Base-by-base conservation (phyloP, 495 filamentous ascomycete genomes). In the Penicillium argentinense region DNA sequence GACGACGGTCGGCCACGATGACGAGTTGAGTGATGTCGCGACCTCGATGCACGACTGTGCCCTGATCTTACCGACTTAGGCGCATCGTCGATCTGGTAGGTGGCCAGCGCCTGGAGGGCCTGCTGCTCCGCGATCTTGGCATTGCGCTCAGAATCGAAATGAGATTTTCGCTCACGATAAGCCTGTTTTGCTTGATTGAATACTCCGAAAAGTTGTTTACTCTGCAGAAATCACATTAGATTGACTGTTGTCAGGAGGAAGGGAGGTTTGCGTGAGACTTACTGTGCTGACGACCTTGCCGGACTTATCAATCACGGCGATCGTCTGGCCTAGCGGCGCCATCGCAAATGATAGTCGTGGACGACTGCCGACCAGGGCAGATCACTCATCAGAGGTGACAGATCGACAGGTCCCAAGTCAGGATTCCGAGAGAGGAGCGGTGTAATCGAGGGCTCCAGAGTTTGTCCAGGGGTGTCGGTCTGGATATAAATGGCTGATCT, bases 241-340 rank as follows among this genome's bases (percentile, higher is more conserved):
- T 5, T n/a, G 13, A 5, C n/a, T 14, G 30, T 4, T 42, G 40
- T 74, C 49, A 70, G 66, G 53, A 57, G 32, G 14, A 19, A 22
- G 36, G 22, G 46, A 32, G 19, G 32, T 9, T 36, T 36, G 33
- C 33, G 21, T 36, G 17, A 16, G 9, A 70, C 87, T 67, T 79
- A 93, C 89, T 45, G 87, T 93, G 76, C 85, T 91, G 40, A 96
- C 87, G 7, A 95, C 83, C 76, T 96, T 92, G 47, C 89, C 89
- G 47, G 90, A 95, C 59, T 86, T 88, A 72, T 96, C 91, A 68
- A 96, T 82, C 45, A 96, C 87, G 43, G 89, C 89, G 59, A 96
- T 85, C 29, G 89, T 88, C 71, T 96, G 72, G 41, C 78, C 77
- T 22, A 86, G 56, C 23, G 72, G 72, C 42, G 73, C 69, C 70